Evolutionary conservation across 768 basidiomycete species (phyloP).

Genomic region (Tephrocybe sp.): DNA sequence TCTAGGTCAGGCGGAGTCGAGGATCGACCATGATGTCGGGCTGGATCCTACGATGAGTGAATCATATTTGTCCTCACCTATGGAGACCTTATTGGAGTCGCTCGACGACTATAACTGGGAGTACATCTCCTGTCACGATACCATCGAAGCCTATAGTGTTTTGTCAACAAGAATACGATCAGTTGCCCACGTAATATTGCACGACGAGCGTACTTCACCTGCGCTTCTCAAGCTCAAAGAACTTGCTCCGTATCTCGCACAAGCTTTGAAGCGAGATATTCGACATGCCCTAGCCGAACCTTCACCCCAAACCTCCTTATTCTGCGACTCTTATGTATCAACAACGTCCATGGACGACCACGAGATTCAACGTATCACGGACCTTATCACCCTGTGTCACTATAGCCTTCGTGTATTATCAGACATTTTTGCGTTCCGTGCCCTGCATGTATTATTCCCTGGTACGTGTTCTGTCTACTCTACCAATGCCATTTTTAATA

Average conservation of each 20-base stretch:
- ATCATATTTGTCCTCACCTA: constrained; percentile 37
- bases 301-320: constrained; percentile 16
- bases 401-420: constrained; percentile 51
- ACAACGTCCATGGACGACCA: constrained; percentile 34
- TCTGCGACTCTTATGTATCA: constrained; percentile 16
- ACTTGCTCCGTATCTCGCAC: constrained; percentile 32
- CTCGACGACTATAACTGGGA: constrained; percentile 31
- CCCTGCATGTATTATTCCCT: constrained; percentile 43
- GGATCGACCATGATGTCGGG: neutral
- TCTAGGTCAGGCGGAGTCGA: neutral
- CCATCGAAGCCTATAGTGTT: constrained; percentile 59
- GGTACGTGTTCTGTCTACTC: constrained; percentile 35
- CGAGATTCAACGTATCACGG: constrained; percentile 37
- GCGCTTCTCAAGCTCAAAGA: constrained; percentile 29
- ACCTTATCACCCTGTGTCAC: constrained; percentile 47
- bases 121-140: constrained; percentile 46
- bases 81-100: constrained; percentile 47
- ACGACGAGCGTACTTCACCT: constrained; percentile 11
- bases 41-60: constrained; percentile 14
- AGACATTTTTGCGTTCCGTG: constrained; percentile 46
- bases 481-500: constrained; percentile 7
- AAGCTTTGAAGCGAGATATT: constrained; percentile 52
- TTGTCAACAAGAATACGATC: constrained; percentile 44
- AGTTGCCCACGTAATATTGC: constrained; percentile 20
- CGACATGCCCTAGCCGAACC: constrained; percentile 37